phyloP scores from a whole-genome alignment of 2,329 filamentous ascomycete species.

The Zymoseptoria pseudotritici region DNA sequence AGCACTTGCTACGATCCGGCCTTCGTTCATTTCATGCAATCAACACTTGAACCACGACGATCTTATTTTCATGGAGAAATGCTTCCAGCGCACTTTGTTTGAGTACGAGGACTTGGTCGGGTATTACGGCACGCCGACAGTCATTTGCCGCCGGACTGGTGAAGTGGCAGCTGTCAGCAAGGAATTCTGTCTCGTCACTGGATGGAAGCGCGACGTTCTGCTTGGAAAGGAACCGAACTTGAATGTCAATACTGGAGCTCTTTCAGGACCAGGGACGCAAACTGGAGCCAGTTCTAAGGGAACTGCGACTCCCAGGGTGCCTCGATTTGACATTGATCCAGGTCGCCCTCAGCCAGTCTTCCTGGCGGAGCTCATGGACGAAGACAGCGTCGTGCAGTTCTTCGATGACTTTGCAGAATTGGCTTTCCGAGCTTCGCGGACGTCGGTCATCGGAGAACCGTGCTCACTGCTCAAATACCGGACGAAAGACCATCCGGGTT shows the following conservation, averaged over 20 bases:
- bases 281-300: constrained; percentile 41
- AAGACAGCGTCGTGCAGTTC: constrained; percentile 87
- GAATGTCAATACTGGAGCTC: constrained; percentile 69
- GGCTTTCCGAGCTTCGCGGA: constrained; percentile 84
- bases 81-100: constrained; percentile 83
- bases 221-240: constrained; percentile 80
- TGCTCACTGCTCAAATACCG: constrained; percentile 88
- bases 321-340: constrained; percentile 23
- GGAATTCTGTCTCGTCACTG: constrained; percentile 91
- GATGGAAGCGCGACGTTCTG: constrained; percentile 85
- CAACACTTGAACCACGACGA: constrained; percentile 83
- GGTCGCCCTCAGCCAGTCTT: constrained; percentile 68
- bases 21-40: constrained; percentile 86
- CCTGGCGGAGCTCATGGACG: constrained; percentile 84
- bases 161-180: constrained; percentile 95
- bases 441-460: constrained; percentile 66
- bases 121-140: constrained; percentile 78
- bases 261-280: constrained; percentile 32
- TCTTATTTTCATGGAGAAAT: constrained; percentile 95
- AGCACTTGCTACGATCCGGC: constrained; percentile 79
- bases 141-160: constrained; percentile 85
- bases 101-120: constrained; percentile 92
- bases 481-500: constrained; percentile 52
- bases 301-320: constrained; percentile 39
- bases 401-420: constrained; percentile 92